Evolutionary conservation across 169 alveolate genomes (phyloP), one percentile per base, ranked within the genome.

Genomic region (Cryptosporidium canis): DNA sequence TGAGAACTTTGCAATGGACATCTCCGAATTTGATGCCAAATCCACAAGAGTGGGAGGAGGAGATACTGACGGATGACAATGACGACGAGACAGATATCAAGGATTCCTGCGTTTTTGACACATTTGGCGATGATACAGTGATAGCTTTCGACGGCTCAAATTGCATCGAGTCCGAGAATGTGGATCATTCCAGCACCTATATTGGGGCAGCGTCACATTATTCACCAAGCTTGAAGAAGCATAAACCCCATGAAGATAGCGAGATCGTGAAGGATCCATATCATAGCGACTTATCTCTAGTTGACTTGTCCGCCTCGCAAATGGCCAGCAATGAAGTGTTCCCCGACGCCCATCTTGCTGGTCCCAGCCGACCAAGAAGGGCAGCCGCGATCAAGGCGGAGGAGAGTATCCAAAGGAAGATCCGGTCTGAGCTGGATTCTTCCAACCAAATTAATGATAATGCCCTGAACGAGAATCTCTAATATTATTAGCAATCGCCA

Each of bases 1-100:
- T 97, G 0, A 92, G 94, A 72, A 94, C 94, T 33, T 83, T 94
- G 27, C 87, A 77, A 0, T 77, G 87, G 87, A 77, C 87, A 24
- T 77, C 87, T 41, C 87, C 87, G 14, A 77, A 77, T 43, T 44
- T 77, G 21, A 77, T 77, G 87, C 87, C 87, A 21, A 77, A 77
- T 61, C 87, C 87, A 41, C 87, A 77, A 61, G 87, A 77, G 16
- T 77, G 87, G 87, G 87, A 77, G 11, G 87, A 77, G 8, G 87
- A 67, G 14, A 21, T 43, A n/a, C 45, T 67, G 21, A 53, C 47
- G 3, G 58, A 67, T 16, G 45, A n/a, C 5, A 44, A 68, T 68
- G 83, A 72, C 31, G 58, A 70, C n/a, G 45, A 31, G 24, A 21
- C n/a, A 16, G 61, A 3, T 63, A 5, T 0, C 14, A n/a, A 24